A percentile compares a stretch with the other conserved stretches of the same genome.
Conservation (phyloP, 306 rosid genomes). For the Quercus ilex region DNA sequence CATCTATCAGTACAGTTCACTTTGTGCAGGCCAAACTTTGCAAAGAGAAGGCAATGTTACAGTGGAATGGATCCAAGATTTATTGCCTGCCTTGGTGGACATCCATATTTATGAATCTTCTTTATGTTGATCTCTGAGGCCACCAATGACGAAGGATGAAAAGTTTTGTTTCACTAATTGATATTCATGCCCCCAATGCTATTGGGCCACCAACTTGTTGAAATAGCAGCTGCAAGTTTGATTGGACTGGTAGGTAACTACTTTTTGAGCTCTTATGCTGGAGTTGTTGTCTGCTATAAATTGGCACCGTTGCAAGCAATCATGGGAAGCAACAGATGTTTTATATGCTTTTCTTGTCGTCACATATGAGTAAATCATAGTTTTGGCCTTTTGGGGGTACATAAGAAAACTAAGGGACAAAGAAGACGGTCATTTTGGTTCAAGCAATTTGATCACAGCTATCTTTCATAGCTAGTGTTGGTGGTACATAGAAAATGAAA, state of each 20-base stretch:
- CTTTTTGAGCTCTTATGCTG: not conserved
- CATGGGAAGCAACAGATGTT: not conserved
- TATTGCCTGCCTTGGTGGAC: not conserved
- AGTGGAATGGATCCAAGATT: not conserved
- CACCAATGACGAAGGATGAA: not conserved
- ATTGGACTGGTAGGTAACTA: not conserved
- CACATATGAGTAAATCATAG: not conserved
- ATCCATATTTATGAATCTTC: not conserved
- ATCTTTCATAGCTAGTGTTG: not conserved
- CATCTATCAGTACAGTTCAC: not conserved
- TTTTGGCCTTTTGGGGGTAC: not conserved
- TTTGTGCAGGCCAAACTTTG: not conserved
- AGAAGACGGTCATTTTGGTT: not conserved
- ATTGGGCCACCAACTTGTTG: not conserved
- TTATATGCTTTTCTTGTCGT: not conserved
- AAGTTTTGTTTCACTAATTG: not conserved
- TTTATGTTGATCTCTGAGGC: not conserved
- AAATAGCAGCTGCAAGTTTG: not conserved
- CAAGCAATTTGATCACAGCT: not conserved
- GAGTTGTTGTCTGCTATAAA: not conserved
- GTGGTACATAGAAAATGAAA: too few species aligned
- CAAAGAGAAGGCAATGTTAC: not conserved
- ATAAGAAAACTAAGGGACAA: not conserved
- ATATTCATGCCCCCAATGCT: not conserved
- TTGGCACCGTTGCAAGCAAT: not conserved